These are phyloP conservation scores for Phytophthora colocasiae DNA, from an alignment of 352 stramenopile species.

Conservation along the genomic window DNA sequence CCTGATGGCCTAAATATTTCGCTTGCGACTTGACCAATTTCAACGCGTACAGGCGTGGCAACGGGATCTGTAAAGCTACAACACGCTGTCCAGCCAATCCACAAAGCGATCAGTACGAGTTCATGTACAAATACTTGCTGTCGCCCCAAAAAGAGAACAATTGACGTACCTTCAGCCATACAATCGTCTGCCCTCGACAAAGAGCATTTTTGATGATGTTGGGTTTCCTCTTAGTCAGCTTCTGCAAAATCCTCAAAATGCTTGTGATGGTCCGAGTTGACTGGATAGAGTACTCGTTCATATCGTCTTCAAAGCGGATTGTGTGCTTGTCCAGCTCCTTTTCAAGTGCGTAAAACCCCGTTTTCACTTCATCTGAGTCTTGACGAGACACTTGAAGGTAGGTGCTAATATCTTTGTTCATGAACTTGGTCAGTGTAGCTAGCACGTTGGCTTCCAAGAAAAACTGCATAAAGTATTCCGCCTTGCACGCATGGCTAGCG, in stretches of 20 bases:
- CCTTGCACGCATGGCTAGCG: constrained; percentile 75
- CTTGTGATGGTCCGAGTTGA: constrained; percentile 77
- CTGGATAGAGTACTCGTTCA: constrained; percentile 75
- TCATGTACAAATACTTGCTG: constrained; percentile 5
- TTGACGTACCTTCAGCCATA: constrained; percentile 74
- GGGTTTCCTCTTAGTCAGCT: constrained; percentile 86
- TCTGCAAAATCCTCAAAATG: constrained; percentile 81
- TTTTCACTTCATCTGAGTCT: constrained; percentile 55
- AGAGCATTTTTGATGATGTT: constrained; percentile 87
- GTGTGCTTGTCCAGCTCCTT: constrained; percentile 66
- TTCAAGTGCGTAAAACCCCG: constrained; percentile 67
- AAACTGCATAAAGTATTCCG: constrained; percentile 84
- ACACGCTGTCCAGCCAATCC: constrained; percentile 52
- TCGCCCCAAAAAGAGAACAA: constrained; percentile 1
- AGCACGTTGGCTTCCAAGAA: constrained; percentile 81
- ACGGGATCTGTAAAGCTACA: constrained; percentile 68
- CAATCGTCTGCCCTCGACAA: constrained; percentile 76
- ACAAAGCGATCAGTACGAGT: constrained; percentile 2
- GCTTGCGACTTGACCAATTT: constrained; percentile 89
- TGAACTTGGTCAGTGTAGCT: constrained; percentile 83
- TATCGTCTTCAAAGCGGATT: constrained; percentile 70
- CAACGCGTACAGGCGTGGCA: constrained; percentile 75
- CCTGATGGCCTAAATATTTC: constrained; percentile 83
- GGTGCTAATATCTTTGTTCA: constrained; percentile 86
- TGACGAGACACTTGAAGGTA: constrained; percentile 79